Evolutionary conservation across 1,284 basidiomycete genomes (phyloP).

Genomic region (Ganoderma lingzhi): DNA sequence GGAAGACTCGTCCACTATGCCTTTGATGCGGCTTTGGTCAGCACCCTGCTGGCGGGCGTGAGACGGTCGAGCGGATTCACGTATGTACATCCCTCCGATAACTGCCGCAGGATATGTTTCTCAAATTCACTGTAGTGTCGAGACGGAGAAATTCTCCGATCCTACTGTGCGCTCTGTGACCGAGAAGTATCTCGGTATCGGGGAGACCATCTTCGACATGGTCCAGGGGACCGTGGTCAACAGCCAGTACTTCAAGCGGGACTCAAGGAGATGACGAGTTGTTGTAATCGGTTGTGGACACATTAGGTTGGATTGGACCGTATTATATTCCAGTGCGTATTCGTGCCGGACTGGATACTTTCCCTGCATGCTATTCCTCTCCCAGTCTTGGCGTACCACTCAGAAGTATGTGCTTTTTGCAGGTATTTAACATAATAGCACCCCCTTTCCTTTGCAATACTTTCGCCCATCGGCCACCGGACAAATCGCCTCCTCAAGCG

Average conservation of each 20-base stretch:
- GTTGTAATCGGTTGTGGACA: not conserved
- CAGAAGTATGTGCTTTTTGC: not conserved
- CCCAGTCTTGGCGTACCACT: not conserved
- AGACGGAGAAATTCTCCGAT: slow-evolving; percentile 76
- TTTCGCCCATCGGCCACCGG: too few species aligned
- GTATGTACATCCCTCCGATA: slow-evolving; percentile 55
- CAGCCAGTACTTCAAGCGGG: slow-evolving; percentile 79
- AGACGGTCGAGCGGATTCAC: slow-evolving; percentile 89
- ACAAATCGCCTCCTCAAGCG: too few species aligned
- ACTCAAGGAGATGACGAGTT: slow-evolving; percentile 40
- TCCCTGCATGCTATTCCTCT: too few species aligned
- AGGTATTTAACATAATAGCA: slow-evolving; percentile 1
- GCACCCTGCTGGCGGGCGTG: slow-evolving; percentile 92
- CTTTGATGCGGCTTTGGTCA: slow-evolving; percentile 86
- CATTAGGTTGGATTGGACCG: slow-evolving; percentile 5
- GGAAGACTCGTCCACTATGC: slow-evolving; percentile 88
- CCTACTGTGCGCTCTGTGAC: slow-evolving; percentile 78
- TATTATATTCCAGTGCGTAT: slow-evolving; percentile 30
- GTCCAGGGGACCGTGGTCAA: slow-evolving; percentile 83
- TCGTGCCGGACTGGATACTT: too few species aligned
- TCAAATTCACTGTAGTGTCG: slow-evolving; percentile 55
- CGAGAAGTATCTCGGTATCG: slow-evolving; percentile 86
- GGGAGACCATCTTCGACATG: slow-evolving; percentile 90
- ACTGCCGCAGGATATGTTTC: not conserved
- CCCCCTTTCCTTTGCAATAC: too few species aligned